Base-by-base conservation (phyloP, 2,329 filamentous ascomycete genomes). In the Ceratocystis smalleyi region DNA sequence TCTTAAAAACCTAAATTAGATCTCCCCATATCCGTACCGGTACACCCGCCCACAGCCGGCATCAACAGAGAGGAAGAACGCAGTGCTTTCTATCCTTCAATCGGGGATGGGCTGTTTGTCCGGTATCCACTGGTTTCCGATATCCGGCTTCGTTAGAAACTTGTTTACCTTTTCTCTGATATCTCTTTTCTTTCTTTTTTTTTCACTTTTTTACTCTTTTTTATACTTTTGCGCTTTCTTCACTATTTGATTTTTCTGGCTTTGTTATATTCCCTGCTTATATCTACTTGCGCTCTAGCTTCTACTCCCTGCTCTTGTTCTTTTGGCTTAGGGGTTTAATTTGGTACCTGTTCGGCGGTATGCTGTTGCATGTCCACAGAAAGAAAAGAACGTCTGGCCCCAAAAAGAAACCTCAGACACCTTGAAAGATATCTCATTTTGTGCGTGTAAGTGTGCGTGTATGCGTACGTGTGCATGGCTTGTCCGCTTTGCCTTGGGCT, bases 91-190 rank as follows among this genome's bases (percentile, higher is more conserved):
- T 19, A 3, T 55, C 27, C 19, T 55, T n/a, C 3, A 8, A n/a
- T 35, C 30, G 8, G 27, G 54, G 17, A 22, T 57, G 35, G 5
- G 3, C 54, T 57, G 5, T n/a, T 19, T n/a, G 54, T 2, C 32
- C 27, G 54, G 8, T 15, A n/a, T 24, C 43, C 10, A 32, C 22
- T 32, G 43, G 15, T 32, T 24, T 47, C 47, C 32, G 59, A 61
- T 61, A 61, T 35, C 43, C 59, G 59, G 59, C 24, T 30, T 32
- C 30, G 22, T 57, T 57, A 57, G 54, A 57, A 40, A 40, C 35
- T 8, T 32, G 22, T 5, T 35, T 35, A 15, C 17, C 10, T 55
- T 54, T 54, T 3, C 19, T 54, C 3, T 24, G 22, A 22, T 3
- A 7, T 24, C 47, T 15, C 27, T 27, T 51, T 3, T 51, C 19